Base-by-base conservation (phyloP, 2,329 filamentous ascomycete species). In the Drechslerella stenobrocha region DNA sequence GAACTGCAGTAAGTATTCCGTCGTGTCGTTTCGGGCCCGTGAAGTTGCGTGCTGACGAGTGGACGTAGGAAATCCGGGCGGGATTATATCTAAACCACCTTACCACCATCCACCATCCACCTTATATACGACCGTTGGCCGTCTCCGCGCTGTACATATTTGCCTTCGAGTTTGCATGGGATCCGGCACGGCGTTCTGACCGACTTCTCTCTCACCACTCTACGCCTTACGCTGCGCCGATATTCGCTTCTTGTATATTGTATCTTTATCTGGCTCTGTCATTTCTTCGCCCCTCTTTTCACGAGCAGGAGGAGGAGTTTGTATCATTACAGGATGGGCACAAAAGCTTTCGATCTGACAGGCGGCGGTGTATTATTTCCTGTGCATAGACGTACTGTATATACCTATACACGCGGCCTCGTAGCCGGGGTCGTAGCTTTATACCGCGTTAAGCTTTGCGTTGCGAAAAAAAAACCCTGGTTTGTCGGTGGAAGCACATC, bases 1-100 rank as follows among this genome's bases (percentile, higher is more conserved):
- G 93, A 98, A 80, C 85, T 98, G 81, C 93, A 98, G 78, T 69
- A 52, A 69, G 64, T 58, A 18, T 28, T n/a, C 4, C 28, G 3
- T 20, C 22, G 11, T 30, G 32, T 32, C 9, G 2, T 28, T 47
- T 35, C 15, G 9, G 37, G 24, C 28, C 20, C 7, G 15, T 5
- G 8, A 8, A 18, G 18, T 7, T 20, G 15, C 4, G 13, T 42
- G 9, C 37, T 42, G 18, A 20, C 13, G 11, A 5, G 44, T 5
- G 22, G 22, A 15, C 44, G 6, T 22, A 67, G 63, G 30, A 67
- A 67, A 67, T 60, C 55, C 7, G 63, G 63, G 28, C 55, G 63
- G 20, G 63, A 67, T 18, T 67, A 67, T 11, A 67, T 67, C 15
- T 67, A 67, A 67, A 35, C 11, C 30, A 5, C 28, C 28, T 30